Percentiles rank a stretch among this genome's conserved stretches.
Evolutionary conservation across 805 yeast genomes (phyloP).

Genomic region (Candida xyloterini): DNA sequence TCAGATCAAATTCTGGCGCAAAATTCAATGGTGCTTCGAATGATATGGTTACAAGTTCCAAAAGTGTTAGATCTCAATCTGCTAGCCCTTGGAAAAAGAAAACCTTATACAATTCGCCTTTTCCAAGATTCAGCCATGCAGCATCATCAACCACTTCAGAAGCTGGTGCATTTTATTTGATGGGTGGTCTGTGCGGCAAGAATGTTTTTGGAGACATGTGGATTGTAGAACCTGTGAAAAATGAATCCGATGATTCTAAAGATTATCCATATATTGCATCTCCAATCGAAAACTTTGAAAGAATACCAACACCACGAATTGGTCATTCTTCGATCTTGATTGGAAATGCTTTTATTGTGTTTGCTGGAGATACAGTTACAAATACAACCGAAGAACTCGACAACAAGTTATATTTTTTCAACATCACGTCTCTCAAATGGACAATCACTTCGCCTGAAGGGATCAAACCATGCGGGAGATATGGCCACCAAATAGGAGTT

Average conservation of each 20-base stretch:
- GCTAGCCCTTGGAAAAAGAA: slow-evolving; percentile 64
- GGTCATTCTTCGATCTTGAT: slow-evolving; percentile 91
- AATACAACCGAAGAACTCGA: slow-evolving; percentile 77
- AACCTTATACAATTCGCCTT: slow-evolving; percentile 71
- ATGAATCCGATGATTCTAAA: slow-evolving; percentile 23
- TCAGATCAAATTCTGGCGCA: neutral
- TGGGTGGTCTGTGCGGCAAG: slow-evolving; percentile 94
- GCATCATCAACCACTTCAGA: slow-evolving; percentile 75
- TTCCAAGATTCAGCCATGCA: slow-evolving; percentile 93
- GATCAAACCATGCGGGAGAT: slow-evolving; percentile 82
- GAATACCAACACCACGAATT: slow-evolving; percentile 91
- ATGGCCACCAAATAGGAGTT: slow-evolving; percentile 88
- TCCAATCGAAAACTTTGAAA: slow-evolving; percentile 67
- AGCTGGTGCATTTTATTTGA: slow-evolving; percentile 75
- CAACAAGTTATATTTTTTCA: slow-evolving; percentile 84
- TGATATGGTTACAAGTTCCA: neutral
- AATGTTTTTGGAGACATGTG: slow-evolving; percentile 95
- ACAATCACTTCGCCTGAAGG: slow-evolving; percentile 74
- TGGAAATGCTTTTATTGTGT: slow-evolving; percentile 92
- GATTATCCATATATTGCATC: slow-evolving; percentile 39
- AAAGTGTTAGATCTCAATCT: neutral
- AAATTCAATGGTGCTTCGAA: neutral
- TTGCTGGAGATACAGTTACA: slow-evolving; percentile 94
- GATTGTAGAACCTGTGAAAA: slow-evolving; percentile 60
- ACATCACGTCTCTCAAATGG: slow-evolving; percentile 75